Evolutionary conservation across 2,329 filamentous ascomycete genomes (phyloP).

Genomic region (Fusarium sp.): DNA sequence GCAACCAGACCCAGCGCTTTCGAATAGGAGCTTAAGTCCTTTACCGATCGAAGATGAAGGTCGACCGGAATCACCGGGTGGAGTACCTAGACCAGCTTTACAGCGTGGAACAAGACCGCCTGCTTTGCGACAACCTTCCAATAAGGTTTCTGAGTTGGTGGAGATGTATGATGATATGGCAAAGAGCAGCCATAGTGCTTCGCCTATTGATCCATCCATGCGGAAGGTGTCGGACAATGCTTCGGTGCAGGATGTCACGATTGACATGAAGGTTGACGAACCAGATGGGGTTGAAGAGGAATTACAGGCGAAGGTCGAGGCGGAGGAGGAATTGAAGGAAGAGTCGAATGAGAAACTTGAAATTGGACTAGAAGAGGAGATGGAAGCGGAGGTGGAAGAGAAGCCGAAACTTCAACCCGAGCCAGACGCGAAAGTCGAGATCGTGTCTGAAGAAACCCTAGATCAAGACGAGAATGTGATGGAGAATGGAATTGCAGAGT

Average conservation of each 20-base stretch:
- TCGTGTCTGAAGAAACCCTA: neutral
- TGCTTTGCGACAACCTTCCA: conserved; percentile 43
- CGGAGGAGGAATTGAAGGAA: neutral
- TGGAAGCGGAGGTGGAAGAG: neutral
- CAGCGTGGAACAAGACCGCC: conserved; percentile 11
- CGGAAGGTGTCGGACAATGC: conserved; percentile 14
- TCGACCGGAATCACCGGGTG: conserved; percentile 33
- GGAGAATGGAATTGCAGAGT: neutral
- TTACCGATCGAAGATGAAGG: conserved; percentile 20
- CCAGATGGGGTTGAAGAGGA: neutral
- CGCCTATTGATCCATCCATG: conserved; percentile 35
- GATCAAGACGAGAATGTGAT: neutral
- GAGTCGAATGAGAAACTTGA: neutral
- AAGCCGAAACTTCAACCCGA: neutral
- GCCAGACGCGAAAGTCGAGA: neutral
- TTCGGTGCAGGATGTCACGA: neutral
- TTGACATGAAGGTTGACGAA: neutral
- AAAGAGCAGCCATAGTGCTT: conserved; percentile 35
- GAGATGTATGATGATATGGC: conserved; percentile 60
- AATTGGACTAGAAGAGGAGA: neutral
- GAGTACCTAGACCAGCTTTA: conserved; percentile 27
- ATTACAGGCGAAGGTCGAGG: neutral
- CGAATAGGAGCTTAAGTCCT: conserved; percentile 16
- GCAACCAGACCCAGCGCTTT: conserved; percentile 7
- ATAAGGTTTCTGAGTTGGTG: conserved; percentile 62